phyloP scores from a whole-genome alignment of 1,139 yeast genomes.

The Schizosaccharomyces versatilis region DNA sequence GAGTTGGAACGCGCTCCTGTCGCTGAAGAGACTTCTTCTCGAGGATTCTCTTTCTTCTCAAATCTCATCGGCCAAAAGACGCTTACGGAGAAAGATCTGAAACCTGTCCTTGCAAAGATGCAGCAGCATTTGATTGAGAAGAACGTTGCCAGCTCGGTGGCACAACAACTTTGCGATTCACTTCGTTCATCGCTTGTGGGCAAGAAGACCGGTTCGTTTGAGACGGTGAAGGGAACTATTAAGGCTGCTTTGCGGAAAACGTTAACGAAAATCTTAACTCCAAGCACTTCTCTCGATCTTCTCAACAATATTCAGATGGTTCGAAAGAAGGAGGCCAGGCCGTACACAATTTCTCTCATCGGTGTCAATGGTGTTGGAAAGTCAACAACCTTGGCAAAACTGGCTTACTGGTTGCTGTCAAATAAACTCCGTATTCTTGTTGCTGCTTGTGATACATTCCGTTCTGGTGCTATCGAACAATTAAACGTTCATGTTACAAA shows the following conservation, averaged over 20 bases:
- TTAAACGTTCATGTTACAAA: conserved; percentile 80
- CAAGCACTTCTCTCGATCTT: conserved; percentile 74
- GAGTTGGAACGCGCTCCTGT: neutral
- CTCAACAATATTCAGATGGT: conserved; percentile 55
- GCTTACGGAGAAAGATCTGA: conserved; percentile 26
- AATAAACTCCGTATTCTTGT: conserved; percentile 69
- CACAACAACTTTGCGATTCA: conserved; percentile 32
- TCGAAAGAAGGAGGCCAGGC: conserved; percentile 21
- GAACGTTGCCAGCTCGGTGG: conserved; percentile 35
- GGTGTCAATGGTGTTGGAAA: conserved; percentile 98
- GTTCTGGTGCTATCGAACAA: conserved; percentile 97
- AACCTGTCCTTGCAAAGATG: conserved; percentile 24
- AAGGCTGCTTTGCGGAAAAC: conserved; percentile 52
- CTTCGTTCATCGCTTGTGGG: conserved; percentile 44
- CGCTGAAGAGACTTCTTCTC: conserved; percentile 6
- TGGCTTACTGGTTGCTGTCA: conserved; percentile 87
- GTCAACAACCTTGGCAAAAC: conserved; percentile 78
- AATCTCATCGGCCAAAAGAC: conserved; percentile 34
- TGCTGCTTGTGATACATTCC: conserved; percentile 93
- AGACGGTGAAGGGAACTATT: conserved; percentile 38
- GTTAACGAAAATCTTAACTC: conserved; percentile 64
- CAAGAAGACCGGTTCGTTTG: conserved; percentile 43
- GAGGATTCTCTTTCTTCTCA: conserved; percentile 33
- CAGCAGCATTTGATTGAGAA: conserved; percentile 29
- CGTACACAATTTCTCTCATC: conserved; percentile 86